A percentile compares a stretch with the other conserved stretches of the same genome.
Conservation (phyloP, 192 early-diverging fungal species). For the Umbelopsis ramanniana region DNA sequence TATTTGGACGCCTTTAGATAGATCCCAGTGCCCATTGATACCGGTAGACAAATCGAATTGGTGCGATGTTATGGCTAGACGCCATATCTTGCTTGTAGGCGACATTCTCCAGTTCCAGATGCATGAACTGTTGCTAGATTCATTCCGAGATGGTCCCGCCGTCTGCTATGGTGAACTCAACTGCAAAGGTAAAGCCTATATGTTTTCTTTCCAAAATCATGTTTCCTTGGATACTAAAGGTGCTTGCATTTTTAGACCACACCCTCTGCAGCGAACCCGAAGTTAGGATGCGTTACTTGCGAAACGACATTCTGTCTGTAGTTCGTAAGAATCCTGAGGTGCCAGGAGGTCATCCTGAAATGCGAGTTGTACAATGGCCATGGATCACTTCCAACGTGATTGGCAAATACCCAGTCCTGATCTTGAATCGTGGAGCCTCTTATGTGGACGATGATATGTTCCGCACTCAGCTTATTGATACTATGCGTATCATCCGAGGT, state of each 20-base stretch:
- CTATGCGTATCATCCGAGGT: conserved; percentile 42
- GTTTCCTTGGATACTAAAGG: conserved; percentile 13
- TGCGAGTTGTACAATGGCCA: conserved; percentile 48
- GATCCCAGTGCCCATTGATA: conserved; percentile 30
- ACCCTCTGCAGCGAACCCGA: conserved; percentile 34
- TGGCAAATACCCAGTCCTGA: conserved; percentile 43
- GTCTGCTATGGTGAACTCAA: conserved; percentile 59
- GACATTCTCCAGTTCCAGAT: conserved; percentile 56
- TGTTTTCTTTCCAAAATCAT: neutral
- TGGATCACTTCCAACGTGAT: conserved; percentile 42
- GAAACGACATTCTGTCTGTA: conserved; percentile 54
- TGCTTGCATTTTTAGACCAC: conserved; percentile 35
- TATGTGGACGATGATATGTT: conserved; percentile 45
- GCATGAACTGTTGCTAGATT: conserved; percentile 58
- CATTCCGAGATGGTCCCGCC: conserved; percentile 55
- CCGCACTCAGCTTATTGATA: conserved; percentile 33
- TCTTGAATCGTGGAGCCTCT: conserved; percentile 49
- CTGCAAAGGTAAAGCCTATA: conserved; percentile 45
- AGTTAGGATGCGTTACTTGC: conserved; percentile 39
- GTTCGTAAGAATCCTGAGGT: neutral
- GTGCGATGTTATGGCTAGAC: conserved; percentile 42
- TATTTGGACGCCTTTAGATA: conserved; percentile 24
- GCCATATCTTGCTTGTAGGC: conserved; percentile 54
- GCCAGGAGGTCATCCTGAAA: conserved; percentile 33
- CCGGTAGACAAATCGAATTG: conserved; percentile 33